A percentile compares a stretch with the other conserved stretches of the same genome.
Evolutionary conservation across 2,329 filamentous ascomycete species (phyloP).

Genomic region (Penicillium fuscoglaucum): DNA sequence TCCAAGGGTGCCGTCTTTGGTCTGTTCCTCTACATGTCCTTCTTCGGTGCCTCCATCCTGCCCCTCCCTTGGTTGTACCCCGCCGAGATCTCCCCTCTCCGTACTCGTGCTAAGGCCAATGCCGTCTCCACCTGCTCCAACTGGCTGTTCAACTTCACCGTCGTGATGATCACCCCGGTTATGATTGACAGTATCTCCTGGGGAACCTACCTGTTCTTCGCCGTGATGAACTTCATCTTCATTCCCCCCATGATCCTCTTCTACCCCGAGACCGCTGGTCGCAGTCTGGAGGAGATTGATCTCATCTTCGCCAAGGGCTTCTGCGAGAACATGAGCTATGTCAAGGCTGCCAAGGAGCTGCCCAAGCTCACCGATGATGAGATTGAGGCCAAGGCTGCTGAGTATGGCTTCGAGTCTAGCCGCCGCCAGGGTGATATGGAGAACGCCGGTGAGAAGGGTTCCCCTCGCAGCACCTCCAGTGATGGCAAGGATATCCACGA

Average conservation of each 20-base stretch:
- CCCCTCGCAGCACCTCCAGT: constrained; percentile 10
- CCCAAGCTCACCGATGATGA: constrained; percentile 39
- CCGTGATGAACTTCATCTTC: constrained; percentile 45
- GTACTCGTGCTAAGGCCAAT: constrained; percentile 58
- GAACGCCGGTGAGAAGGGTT: constrained; percentile 27
- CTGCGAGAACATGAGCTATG: constrained; percentile 45
- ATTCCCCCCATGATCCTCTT: constrained; percentile 57
- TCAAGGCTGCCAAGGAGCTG: constrained; percentile 34
- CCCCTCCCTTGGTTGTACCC: constrained; percentile 61
- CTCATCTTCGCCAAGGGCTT: constrained; percentile 49
- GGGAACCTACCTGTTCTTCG: constrained; percentile 50
- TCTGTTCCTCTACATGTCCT: constrained; percentile 68
- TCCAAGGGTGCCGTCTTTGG: constrained; percentile 54
- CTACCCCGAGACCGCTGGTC: constrained; percentile 53
- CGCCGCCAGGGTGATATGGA: constrained; percentile 14
- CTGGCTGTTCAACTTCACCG: constrained; percentile 59
- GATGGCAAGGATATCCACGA: constrained; percentile 17
- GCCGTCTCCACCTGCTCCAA: constrained; percentile 56
- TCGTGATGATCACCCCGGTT: constrained; percentile 53
- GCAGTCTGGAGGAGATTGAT: constrained; percentile 48
- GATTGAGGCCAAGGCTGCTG: constrained; percentile 35
- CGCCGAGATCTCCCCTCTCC: constrained; percentile 56
- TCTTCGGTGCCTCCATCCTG: constrained; percentile 66
- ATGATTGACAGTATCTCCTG: constrained; percentile 43
- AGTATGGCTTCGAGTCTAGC: constrained; percentile 30